Evolutionary conservation across 257 asterid species (phyloP).

Genomic region (Lithospermum erythrorhizon): DNA sequence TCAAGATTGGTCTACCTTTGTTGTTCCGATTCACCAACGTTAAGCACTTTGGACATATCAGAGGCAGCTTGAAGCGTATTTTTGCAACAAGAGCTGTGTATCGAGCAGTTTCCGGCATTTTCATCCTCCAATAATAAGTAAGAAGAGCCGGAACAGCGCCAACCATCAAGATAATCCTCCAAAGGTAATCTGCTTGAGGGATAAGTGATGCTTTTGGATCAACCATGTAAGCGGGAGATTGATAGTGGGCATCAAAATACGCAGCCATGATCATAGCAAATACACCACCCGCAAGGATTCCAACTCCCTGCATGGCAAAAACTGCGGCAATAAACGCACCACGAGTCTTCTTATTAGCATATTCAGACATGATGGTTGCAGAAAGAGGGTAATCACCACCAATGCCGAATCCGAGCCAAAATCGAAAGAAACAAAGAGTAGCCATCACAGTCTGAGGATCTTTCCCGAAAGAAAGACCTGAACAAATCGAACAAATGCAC

Average conservation of each 20-base stretch:
- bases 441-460: neutral
- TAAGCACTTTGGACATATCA: neutral
- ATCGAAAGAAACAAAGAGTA: neutral
- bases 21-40: neutral
- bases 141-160: neutral
- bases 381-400: neutral
- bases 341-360: neutral
- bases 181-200: neutral
- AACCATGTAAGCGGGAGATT: neutral
- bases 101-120: neutral
- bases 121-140: neutral
- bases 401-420: neutral
- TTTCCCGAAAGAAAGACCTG: neutral
- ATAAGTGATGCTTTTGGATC: neutral
- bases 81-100: neutral
- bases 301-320: neutral
- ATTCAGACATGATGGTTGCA: neutral
- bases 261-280: neutral
- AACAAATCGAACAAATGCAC: neutral
- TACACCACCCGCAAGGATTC: neutral
- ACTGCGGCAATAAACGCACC: neutral
- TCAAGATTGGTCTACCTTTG: neutral
- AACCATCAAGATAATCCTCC: neutral
- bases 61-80: neutral
- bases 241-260: neutral